Evolutionary conservation across 2,329 filamentous ascomycete species (phyloP).

Genomic region (Curvularia spicifera): DNA sequence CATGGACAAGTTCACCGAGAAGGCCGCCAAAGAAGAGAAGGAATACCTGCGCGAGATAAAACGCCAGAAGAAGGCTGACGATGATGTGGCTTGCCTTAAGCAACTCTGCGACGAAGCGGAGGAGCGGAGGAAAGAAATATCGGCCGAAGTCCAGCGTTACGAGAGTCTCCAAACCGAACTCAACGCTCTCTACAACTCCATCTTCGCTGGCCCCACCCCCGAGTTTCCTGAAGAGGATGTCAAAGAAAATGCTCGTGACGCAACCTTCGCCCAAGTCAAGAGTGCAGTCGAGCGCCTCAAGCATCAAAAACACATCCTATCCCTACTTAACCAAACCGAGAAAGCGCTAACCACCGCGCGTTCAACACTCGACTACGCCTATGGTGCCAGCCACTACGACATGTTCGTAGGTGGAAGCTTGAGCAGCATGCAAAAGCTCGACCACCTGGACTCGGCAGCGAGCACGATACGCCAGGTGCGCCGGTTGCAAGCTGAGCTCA

Average conservation of each 20-base stretch:
- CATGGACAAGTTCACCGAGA: slow-evolving; percentile 37
- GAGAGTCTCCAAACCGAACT: slow-evolving; percentile 34
- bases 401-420: slow-evolving; percentile 60
- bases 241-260: slow-evolving; percentile 31
- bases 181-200: slow-evolving; percentile 40
- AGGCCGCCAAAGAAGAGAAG: slow-evolving; percentile 45
- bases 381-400: slow-evolving; percentile 48
- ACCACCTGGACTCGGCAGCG: slow-evolving; percentile 58
- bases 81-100: slow-evolving; percentile 34
- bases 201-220: slow-evolving; percentile 42
- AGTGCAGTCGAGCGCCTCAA: slow-evolving; percentile 29
- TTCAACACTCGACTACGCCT: slow-evolving; percentile 32
- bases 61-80: slow-evolving; percentile 41
- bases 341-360: slow-evolving; percentile 32
- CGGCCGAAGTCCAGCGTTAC: slow-evolving; percentile 28
- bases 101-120: slow-evolving; percentile 39
- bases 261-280: slow-evolving; percentile 21
- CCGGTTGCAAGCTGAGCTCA: slow-evolving; percentile 50
- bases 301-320: slow-evolving; percentile 34
- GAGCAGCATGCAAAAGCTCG: slow-evolving; percentile 62
- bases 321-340: slow-evolving; percentile 33
- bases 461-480: slow-evolving; percentile 51
- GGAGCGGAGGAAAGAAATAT: slow-evolving; percentile 20
- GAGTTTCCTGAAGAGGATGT: slow-evolving; percentile 44
- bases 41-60: slow-evolving; percentile 47